These are phyloP conservation scores for Phialophora expanda DNA, from an alignment of 2,329 filamentous ascomycete genomes.

Conservation along the genomic window DNA sequence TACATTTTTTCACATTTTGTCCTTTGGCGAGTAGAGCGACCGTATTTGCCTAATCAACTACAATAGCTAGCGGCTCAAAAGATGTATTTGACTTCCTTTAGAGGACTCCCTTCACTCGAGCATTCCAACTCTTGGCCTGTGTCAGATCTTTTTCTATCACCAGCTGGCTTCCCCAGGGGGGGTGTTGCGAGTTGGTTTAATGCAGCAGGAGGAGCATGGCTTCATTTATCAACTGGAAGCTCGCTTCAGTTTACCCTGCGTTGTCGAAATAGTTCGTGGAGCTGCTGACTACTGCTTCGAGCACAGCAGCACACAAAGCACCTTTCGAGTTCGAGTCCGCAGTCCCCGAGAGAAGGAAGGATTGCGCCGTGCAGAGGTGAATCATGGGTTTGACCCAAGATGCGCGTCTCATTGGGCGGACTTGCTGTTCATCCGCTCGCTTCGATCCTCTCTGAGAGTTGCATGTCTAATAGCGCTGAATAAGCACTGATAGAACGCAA, in stretches of 20 bases:
- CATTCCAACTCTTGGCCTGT: neutral
- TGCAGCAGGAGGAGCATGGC: too few species aligned
- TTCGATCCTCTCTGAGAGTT: neutral
- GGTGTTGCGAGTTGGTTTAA: too few species aligned
- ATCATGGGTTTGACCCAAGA: neutral
- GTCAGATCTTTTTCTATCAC: too few species aligned
- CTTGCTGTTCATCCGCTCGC: neutral
- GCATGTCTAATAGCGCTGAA: neutral
- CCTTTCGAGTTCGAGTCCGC: neutral
- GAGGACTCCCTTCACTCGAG: neutral
- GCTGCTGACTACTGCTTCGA: too few species aligned
- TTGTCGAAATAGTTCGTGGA: neutral
- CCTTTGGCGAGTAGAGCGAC: neutral
- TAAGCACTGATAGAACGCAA: neutral
- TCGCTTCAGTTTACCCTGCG: neutral
- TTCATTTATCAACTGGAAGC: too few species aligned
- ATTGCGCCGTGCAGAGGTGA: neutral
- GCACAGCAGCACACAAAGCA: neutral
- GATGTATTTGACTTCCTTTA: neutral
- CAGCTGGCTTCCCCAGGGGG: too few species aligned
- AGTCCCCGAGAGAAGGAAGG: neutral
- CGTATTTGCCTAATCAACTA: neutral
- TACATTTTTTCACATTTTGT: neutral
- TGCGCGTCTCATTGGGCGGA: neutral
- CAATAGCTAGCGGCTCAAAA: conserved; percentile 5